Evolutionary conservation across 192 early-diverging fungal species (phyloP).

Genomic region (Podila epigama): DNA sequence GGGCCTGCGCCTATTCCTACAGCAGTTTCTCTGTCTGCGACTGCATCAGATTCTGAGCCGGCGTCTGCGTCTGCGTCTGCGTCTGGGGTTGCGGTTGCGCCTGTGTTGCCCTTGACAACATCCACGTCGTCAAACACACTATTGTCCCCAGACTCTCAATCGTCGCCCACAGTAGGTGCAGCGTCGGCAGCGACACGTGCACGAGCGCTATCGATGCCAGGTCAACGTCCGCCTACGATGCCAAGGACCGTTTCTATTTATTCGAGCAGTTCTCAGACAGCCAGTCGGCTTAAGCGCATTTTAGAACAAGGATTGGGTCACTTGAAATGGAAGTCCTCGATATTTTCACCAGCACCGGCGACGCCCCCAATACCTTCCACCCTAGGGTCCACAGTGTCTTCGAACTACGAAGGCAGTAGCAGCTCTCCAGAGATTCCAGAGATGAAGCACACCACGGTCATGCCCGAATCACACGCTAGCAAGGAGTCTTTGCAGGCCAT

Average conservation of each 20-base stretch:
- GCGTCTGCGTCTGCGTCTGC: too few relatives aligned
- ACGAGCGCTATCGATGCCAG: slow-evolving; percentile 40
- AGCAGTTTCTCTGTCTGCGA: too few relatives aligned
- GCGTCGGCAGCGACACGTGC: slow-evolving; percentile 20
- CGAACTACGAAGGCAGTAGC: neutral
- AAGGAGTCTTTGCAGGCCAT: too few relatives aligned
- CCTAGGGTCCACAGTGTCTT: neutral
- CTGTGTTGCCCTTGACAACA: neutral
- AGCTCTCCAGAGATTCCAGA: neutral
- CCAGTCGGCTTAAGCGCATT: slow-evolving; percentile 24
- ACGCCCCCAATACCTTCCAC: neutral
- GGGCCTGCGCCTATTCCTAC: too few relatives aligned
- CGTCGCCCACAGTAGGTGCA: neutral
- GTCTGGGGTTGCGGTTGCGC: too few relatives aligned
- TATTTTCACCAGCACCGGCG: neutral
- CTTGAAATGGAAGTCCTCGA: slow-evolving; percentile 13
- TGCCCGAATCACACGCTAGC: too few relatives aligned
- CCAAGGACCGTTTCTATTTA: slow-evolving; percentile 44
- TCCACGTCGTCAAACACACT: neutral
- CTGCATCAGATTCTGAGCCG: too few relatives aligned
- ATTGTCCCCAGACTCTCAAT: slow-evolving; percentile 7
- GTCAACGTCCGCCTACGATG: slow-evolving; percentile 31
- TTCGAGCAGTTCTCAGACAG: slow-evolving; percentile 44
- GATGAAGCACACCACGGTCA: too few relatives aligned
- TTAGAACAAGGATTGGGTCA: slow-evolving; percentile 41